phyloP scores from a whole-genome alignment of 1,284 basidiomycete genomes.

The Fomitiporia mediterranea region DNA sequence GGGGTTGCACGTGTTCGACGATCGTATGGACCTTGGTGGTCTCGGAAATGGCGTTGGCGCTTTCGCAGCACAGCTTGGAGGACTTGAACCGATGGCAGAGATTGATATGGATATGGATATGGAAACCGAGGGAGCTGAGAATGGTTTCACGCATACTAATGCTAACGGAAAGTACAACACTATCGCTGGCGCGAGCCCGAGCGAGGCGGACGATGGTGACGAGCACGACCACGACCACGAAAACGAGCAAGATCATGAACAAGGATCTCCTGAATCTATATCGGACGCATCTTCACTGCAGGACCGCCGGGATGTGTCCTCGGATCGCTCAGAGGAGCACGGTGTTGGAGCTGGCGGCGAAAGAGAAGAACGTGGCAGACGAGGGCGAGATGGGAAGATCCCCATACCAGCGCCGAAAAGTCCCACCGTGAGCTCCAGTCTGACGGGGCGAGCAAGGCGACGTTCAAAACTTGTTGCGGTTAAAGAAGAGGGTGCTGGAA shows the following conservation, averaged over 20 bases:
- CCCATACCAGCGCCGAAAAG: background rate
- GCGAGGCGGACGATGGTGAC: conserved; percentile 19
- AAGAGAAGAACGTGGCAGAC: conserved; percentile 1
- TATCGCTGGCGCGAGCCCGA: conserved; percentile 14
- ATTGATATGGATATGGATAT: conserved; percentile 24
- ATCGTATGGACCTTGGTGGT: conserved; percentile 6
- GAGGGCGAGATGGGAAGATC: conserved; percentile 1
- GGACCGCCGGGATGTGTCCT: background rate
- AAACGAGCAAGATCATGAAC: conserved; percentile 8
- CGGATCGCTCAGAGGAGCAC: background rate
- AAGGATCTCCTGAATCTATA: background rate
- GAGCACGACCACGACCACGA: conserved; percentile 18
- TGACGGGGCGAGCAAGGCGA: conserved; percentile 2
- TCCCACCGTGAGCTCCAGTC: background rate
- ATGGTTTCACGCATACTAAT: conserved; percentile 34
- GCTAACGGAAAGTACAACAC: conserved; percentile 66
- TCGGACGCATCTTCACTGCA: background rate
- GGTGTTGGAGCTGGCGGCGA: background rate
- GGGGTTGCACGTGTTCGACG: conserved; percentile 10
- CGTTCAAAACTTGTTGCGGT: conserved; percentile 12
- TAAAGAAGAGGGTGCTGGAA: conserved; percentile 19
- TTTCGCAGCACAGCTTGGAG: conserved; percentile 15
- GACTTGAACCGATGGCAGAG: conserved; percentile 21
- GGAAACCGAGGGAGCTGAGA: conserved; percentile 23
- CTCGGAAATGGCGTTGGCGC: conserved; percentile 17